Evolutionary conservation across 139 green algal species (phyloP), one percentile per base, ranked within the genome.

Genomic region (Chara braunii): DNA sequence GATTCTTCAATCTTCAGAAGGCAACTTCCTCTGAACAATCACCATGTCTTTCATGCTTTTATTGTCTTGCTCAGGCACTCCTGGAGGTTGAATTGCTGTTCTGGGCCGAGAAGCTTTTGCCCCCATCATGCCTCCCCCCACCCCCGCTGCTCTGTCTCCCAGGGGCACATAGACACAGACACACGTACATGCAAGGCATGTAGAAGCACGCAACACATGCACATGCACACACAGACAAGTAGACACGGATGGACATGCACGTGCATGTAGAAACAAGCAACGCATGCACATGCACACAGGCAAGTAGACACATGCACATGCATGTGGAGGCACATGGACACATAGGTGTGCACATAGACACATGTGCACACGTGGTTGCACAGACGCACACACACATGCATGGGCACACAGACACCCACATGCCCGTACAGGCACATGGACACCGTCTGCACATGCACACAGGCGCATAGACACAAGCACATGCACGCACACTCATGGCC

Each of bases 271-370:
- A 65, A 23, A 37, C 40, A 68, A 6, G 26, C 40, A 43, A 68
- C 43, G 9, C n/a, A 29, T 48, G n/a, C 58, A 68, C 43, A 65
- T 9, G n/a, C 8, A 68, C 40, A 65, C 40, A 68, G 23, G 22
- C 58, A 37, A 7, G 44, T 45, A 11, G 8, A 8, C 43, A 18
- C 43, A 11, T n/a, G n/a, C n/a, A 29, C 58, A 65, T 48, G 63
- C 58, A 68, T 48, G 43, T 28, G 63, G 43, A 65, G 43, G 63
- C 58, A 65, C 58, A 65, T 28, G 63, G 22, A 43, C 40, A 65
- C 58, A 68, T 48, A 37, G 7, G 33, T 48, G 12, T 48, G 63
- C 58, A 68, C 58, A 68, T 14, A 29, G 43, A 28, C 40, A 12
- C 58, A 12, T 14, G 26, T 28, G 63, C 58, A 37, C 40, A 68